phyloP scores from a whole-genome alignment of 768 basidiomycete genomes.

The Strobilomyces dryophilus region DNA sequence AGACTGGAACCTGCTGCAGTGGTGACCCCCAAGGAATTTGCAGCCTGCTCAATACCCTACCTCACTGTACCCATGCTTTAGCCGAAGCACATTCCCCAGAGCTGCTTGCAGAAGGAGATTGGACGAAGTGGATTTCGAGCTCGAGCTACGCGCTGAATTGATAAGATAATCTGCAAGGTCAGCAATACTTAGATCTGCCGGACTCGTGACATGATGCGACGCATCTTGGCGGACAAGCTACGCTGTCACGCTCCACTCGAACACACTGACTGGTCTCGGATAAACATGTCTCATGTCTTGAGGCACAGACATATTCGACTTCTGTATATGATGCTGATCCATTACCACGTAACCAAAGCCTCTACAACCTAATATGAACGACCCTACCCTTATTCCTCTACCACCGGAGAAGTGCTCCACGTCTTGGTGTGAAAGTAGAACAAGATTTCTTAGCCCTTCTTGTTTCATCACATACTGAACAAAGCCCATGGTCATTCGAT shows the following conservation, averaged over 20 bases:
- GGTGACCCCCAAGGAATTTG: too few species aligned
- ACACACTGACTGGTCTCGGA: not conserved
- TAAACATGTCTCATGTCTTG: not conserved
- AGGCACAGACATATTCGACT: not conserved
- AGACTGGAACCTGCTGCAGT: too few species aligned
- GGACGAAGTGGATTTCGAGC: too few species aligned
- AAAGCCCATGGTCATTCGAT: not conserved
- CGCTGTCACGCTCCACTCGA: not conserved
- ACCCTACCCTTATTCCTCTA: not conserved
- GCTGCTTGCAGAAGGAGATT: too few species aligned
- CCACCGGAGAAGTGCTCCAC: not conserved
- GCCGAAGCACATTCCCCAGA: too few species aligned
- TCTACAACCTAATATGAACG: not conserved
- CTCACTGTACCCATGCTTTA: too few species aligned
- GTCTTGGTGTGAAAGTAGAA: not conserved
- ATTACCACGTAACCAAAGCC: not conserved
- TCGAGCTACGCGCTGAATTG: too few species aligned
- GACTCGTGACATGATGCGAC: too few species aligned
- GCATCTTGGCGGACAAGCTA: too few species aligned
- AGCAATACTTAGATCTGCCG: too few species aligned
- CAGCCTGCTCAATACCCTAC: too few species aligned
- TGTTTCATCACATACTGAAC: not conserved
- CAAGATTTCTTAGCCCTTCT: not conserved
- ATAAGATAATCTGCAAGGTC: too few species aligned
- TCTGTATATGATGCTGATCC: not conserved